Percentiles rank a stretch among this genome's conserved stretches.
These are phyloP conservation scores for Claviceps arundinis DNA, from an alignment of 2,329 filamentous ascomycete genomes.

Conservation along the genomic window DNA sequence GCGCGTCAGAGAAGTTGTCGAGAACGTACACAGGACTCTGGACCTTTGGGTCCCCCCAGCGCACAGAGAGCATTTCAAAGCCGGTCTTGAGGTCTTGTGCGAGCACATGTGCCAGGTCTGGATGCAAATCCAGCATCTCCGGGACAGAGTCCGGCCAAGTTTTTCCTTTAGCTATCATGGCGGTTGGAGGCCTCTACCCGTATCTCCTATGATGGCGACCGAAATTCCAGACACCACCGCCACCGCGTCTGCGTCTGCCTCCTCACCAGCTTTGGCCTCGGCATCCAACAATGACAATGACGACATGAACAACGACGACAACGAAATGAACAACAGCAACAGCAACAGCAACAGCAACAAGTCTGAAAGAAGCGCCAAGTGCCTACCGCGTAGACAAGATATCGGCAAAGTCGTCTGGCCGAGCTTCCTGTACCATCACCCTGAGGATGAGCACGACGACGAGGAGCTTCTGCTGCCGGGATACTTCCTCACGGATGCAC, in stretches of 20 bases:
- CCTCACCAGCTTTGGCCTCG: not conserved
- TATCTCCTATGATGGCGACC: not conserved
- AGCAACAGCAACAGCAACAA: not conserved
- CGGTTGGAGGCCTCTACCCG: not conserved
- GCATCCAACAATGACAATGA: not conserved
- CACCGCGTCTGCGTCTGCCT: not conserved
- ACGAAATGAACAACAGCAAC: not conserved
- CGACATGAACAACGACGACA: not conserved
- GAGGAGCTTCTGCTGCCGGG: not conserved
- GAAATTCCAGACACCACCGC: not conserved
- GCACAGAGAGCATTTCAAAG: not conserved
- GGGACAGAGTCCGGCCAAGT: not conserved
- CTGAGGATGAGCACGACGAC: not conserved
- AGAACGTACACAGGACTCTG: not conserved
- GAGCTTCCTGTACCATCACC: not conserved
- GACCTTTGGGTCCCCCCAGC: not conserved
- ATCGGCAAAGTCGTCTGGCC: not conserved
- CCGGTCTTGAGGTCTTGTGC: not conserved
- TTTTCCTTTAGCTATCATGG: not conserved
- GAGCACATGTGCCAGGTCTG: not conserved
- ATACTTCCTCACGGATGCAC: not conserved
- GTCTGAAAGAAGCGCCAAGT: not conserved
- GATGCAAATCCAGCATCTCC: not conserved
- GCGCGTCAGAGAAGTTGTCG: not conserved
- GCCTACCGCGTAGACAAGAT: not conserved